These are phyloP conservation scores for Phytophthora multivora DNA, from an alignment of 352 stramenopile species.

Conservation along the genomic window DNA sequence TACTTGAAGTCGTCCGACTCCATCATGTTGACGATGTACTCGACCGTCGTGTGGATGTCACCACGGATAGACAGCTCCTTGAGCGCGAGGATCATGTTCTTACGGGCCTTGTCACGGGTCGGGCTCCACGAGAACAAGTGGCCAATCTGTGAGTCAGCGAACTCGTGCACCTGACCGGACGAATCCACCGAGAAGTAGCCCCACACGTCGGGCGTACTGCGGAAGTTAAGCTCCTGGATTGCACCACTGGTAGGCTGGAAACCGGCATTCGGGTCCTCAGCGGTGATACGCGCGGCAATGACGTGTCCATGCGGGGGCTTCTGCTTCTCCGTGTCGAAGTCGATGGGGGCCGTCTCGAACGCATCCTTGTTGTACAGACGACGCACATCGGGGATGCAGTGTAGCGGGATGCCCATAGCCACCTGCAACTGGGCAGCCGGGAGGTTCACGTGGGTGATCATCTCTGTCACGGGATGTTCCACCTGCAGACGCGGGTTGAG, in stretches of 20 bases:
- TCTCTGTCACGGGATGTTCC: constrained; percentile 99
- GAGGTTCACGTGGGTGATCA: constrained; percentile 99
- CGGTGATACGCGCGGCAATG: constrained; percentile 99
- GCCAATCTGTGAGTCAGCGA: constrained; percentile 99
- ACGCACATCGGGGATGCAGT: constrained; percentile 98
- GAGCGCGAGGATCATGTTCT: constrained; percentile 98
- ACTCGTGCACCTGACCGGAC: constrained; percentile 99
- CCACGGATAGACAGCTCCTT: constrained; percentile 99
- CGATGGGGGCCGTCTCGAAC: constrained; percentile 92
- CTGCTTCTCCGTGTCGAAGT: constrained; percentile 94
- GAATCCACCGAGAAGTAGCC: constrained; percentile 99
- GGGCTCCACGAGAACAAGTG: constrained; percentile 98
- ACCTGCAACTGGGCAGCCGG: constrained; percentile 97
- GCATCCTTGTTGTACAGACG: constrained; percentile 96
- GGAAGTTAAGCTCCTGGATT: constrained; percentile 99
- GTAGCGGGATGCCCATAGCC: constrained; percentile 99
- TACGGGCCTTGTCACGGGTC: constrained; percentile 96
- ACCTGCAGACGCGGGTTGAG: constrained; percentile 99
- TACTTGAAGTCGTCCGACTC: constrained; percentile 98
- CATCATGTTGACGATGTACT: constrained; percentile 99
- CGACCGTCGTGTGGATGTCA: constrained; percentile 99
- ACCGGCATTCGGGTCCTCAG: constrained; percentile 98
- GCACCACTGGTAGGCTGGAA: constrained; percentile 98
- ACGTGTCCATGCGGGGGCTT: constrained; percentile 93
- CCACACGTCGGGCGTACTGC: constrained; percentile 99